Percentiles rank a stretch among this genome's conserved stretches.
Evolutionary conservation across 2,329 filamentous ascomycete species (phyloP).

Genomic region (Cytospora piceae): DNA sequence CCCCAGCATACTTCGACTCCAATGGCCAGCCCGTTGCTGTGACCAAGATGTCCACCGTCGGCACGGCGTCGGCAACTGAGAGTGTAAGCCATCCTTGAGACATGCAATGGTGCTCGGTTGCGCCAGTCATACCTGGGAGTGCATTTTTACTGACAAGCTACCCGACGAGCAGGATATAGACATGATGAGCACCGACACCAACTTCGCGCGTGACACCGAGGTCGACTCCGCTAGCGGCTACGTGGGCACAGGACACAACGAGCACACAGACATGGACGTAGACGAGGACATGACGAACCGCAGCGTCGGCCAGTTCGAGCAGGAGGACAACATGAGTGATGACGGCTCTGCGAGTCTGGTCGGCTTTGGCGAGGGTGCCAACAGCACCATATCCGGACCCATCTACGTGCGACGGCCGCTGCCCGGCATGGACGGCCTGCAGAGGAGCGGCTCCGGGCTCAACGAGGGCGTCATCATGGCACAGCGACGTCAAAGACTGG

Average conservation of each 20-base stretch:
- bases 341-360: constrained; percentile 84
- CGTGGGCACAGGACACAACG: constrained; percentile 44
- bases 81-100: constrained; percentile 57
- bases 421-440: constrained; percentile 47
- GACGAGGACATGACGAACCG: constrained; percentile 52
- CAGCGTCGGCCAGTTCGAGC: constrained; percentile 55
- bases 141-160: constrained; percentile 3
- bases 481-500: constrained; percentile 39
- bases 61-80: constrained; percentile 85
- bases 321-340: constrained; percentile 75
- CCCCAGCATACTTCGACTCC: constrained; percentile 77
- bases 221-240: constrained; percentile 59
- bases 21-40: constrained; percentile 68
- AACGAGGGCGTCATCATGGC: constrained; percentile 48
- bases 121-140: background rate
- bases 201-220: constrained; percentile 53
- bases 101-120: background rate
- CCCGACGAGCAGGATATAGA: constrained; percentile 56
- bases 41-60: constrained; percentile 87
- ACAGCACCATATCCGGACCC: constrained; percentile 80
- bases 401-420: constrained; percentile 62
- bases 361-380: constrained; percentile 90
- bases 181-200: constrained; percentile 70
- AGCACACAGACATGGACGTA: constrained; percentile 55
- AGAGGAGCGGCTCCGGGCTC: constrained; percentile 56